phyloP scores from a whole-genome alignment of 495 filamentous ascomycete species.

The Penicillium waksmanii region DNA sequence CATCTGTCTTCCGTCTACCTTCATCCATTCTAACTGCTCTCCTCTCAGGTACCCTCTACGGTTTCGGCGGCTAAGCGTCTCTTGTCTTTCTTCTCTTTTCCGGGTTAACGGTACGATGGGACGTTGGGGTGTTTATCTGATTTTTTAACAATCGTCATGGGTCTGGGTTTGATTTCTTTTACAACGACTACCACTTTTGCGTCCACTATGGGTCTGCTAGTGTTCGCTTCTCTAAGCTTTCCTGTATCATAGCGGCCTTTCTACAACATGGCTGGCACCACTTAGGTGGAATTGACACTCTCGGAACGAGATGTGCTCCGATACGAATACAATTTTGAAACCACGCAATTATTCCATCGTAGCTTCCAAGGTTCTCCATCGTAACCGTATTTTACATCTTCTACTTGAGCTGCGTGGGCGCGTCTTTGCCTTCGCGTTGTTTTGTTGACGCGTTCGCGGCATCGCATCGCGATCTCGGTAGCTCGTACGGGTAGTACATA shows the following conservation, averaged over 20 bases:
- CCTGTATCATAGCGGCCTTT: slow-evolving; percentile 55
- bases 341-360: slow-evolving; percentile 6
- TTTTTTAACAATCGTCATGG: slow-evolving; percentile 52
- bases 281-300: slow-evolving; percentile 36
- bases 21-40: slow-evolving; percentile 26
- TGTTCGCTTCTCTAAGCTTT: slow-evolving; percentile 48
- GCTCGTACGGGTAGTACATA: too few relatives aligned
- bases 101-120: slow-evolving; percentile 54
- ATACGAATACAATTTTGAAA: slow-evolving; percentile 51
- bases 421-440: too few relatives aligned
- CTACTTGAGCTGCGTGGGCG: not conserved
- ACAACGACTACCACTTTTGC: slow-evolving; percentile 48
- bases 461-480: too few relatives aligned
- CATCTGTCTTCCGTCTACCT: not conserved
- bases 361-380: not conserved
- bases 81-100: slow-evolving; percentile 42
- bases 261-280: slow-evolving; percentile 48
- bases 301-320: slow-evolving; percentile 31
- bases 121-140: slow-evolving; percentile 57
- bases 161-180: slow-evolving; percentile 53
- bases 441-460: too few relatives aligned
- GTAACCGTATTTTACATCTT: not conserved
- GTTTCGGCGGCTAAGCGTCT: slow-evolving; percentile 92
- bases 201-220: slow-evolving; percentile 50
- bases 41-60: slow-evolving; percentile 76